Evolutionary conservation across 1,284 basidiomycete species (phyloP), one percentile per base, ranked within the genome.

Genomic region (Cutaneotrichosporon cutaneum): DNA sequence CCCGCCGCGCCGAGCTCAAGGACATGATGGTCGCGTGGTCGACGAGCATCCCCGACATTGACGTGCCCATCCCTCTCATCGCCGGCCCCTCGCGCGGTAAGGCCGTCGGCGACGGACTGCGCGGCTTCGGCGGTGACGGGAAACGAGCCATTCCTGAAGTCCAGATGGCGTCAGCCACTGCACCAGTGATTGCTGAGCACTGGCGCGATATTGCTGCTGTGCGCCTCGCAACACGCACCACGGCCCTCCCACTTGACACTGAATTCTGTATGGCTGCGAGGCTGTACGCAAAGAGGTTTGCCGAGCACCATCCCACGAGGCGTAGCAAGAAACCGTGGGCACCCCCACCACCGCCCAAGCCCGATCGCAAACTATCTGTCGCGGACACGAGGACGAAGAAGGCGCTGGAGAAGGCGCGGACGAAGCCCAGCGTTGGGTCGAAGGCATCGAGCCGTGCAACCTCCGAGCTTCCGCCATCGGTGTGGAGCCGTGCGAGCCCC

Each of bases 101-200:
- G 8, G 56, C 54, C 6, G 57, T 70, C 4, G 74, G 74, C 22
- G 60, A 71, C 39, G 73, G 72, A 2, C 22, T 68, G 8, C 18
- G 16, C 0, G 65, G 63, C 5, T 66, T 58, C 11, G 56, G 44
- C 2, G 62, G 64, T 36, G 72, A 74, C 50, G 50, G 54, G n/a
- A 63, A 72, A 11, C 66, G 73, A 35, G 39, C 63, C 1, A 68
- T 76, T 6, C 74, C 74, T 1, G 67, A 70, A 22, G 32, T 21
- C 11, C 66, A 65, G 18, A 71, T 74, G 60, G 66, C 68, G 2
- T 63, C 61, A 6, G 63, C 66, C 1, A 64, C 64, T 4, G 70
- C 63, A 3, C 64, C 66, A 0, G 48, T 68, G 11, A 60, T 76
- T 1, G 66, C 69, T 1, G 39, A 52, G 4, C 48, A 72, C 42